Conservation (phyloP, 2,329 filamentous ascomycete species). For the Cercospora sp. region DNA sequence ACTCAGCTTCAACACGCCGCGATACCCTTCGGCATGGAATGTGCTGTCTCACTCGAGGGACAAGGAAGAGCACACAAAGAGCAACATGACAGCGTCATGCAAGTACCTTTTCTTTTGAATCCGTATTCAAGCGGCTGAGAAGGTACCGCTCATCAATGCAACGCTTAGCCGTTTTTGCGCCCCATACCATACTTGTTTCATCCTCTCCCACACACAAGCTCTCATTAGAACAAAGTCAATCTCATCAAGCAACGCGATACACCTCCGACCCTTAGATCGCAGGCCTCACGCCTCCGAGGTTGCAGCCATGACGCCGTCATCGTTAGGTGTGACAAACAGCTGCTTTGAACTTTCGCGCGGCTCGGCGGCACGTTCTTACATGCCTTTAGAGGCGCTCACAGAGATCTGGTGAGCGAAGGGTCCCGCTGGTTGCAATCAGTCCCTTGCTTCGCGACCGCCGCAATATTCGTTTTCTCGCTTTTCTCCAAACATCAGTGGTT, state of each 20-base stretch:
- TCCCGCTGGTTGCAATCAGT: background rate
- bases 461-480: background rate
- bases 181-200: background rate
- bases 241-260: background rate
- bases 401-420: background rate
- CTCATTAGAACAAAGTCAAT: background rate
- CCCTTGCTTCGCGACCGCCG: constrained; percentile 1
- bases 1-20: background rate
- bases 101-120: background rate
- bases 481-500: background rate
- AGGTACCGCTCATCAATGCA: background rate
- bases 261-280: background rate
- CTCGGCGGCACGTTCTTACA: background rate
- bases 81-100: background rate
- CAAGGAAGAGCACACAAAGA: background rate
- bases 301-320: background rate
- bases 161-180: background rate
- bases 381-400: background rate
- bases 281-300: background rate
- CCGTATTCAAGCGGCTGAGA: constrained; percentile 1
- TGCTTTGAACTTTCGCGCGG: background rate
- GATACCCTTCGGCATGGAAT: background rate
- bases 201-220: background rate
- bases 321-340: background rate
- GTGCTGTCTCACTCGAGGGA: background rate